Evolutionary conservation across 2,329 filamentous ascomycete species (phyloP), one percentile per base, ranked within the genome.

Genomic region (Beauveria australis): DNA sequence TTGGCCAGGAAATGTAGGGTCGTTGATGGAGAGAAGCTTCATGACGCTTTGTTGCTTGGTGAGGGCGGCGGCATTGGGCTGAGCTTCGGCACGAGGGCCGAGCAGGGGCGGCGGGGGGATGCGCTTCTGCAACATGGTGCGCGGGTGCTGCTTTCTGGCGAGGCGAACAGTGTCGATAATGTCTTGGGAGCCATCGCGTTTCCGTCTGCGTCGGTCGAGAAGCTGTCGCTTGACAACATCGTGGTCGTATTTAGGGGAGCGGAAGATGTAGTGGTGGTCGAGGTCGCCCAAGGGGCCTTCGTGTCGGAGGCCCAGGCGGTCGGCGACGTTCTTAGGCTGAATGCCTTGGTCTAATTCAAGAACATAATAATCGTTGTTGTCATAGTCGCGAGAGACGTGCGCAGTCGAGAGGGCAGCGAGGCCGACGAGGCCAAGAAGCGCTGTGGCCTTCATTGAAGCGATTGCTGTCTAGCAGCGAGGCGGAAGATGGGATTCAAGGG

Each of bases 1-100:
- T 75, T 99, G 94, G 61, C 95, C 89, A 47, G 83, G 80, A 75
- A 97, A 99, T 57, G 96, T 96, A 19, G 94, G 94, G 69, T 99
- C 94, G 37, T 78, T 74, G 65, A 99, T 97, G 16, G 80, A 79
- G n/a, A 99, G 79, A 2, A 79, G 77, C 55, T 79, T 74, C 66
- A 86, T 86, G 52, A 95, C 76, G 5, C 81, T 74, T 53, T 81
- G 73, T 66, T 89, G 86, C 63, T 80, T 77, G 63, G 81, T 73
- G 26, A 88, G 76, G 3, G 84, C 83, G 53, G 76, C 70, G 55
- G 68, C 64, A 53, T 69, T 65, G 3, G 69, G 63, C 30, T 62
- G 30, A 4, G 22, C 19, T 12, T 18, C 47, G 1, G 59, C 60
- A 43, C 64, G 68, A n/a, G 65, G 55, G 40, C 62, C 62, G 53